Evolutionary conservation across 331 rosid genomes (phyloP).

Genomic region (Ulmus americana): DNA sequence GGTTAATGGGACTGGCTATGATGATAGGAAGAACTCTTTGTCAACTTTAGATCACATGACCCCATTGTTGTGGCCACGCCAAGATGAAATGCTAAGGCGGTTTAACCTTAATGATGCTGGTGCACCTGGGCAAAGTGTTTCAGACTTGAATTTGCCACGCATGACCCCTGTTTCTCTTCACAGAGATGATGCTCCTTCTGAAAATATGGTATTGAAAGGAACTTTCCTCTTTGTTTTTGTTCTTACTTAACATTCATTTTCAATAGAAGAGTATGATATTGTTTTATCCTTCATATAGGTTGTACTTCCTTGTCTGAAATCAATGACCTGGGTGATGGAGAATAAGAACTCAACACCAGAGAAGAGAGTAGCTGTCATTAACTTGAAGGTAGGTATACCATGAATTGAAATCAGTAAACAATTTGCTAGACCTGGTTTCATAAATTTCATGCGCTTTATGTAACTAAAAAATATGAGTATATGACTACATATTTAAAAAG

Average conservation of each 20-base stretch:
- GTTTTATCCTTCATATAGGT: constrained; percentile 35
- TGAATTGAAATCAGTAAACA: constrained; percentile 11
- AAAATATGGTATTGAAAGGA: constrained; percentile 48
- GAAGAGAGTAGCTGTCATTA: constrained; percentile 77
- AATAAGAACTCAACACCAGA: constrained; percentile 71
- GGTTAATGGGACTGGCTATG: constrained; percentile 45
- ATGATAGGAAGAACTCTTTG: constrained; percentile 50
- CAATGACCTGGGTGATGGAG: constrained; percentile 99
- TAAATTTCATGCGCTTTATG: background rate
- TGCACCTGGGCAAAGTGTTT: constrained; percentile 48
- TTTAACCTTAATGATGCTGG: constrained; percentile 77
- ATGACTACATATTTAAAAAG: constrained; percentile 5
- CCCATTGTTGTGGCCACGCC: constrained; percentile 84
- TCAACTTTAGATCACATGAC: constrained; percentile 48
- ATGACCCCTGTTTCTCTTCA: constrained; percentile 87
- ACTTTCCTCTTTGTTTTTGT: constrained; percentile 6
- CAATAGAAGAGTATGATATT: constrained; percentile 16
- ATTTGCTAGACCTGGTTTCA: background rate
- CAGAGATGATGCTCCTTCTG: constrained; percentile 73
- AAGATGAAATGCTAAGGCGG: constrained; percentile 62
- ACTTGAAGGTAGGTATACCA: constrained; percentile 53
- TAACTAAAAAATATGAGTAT: too few species aligned
- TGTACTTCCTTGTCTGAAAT: constrained; percentile 81
- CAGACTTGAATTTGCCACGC: constrained; percentile 79
- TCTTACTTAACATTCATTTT: background rate